Conservation (phyloP, 306 rosid species). For the Gynostemma pentaphyllum region DNA sequence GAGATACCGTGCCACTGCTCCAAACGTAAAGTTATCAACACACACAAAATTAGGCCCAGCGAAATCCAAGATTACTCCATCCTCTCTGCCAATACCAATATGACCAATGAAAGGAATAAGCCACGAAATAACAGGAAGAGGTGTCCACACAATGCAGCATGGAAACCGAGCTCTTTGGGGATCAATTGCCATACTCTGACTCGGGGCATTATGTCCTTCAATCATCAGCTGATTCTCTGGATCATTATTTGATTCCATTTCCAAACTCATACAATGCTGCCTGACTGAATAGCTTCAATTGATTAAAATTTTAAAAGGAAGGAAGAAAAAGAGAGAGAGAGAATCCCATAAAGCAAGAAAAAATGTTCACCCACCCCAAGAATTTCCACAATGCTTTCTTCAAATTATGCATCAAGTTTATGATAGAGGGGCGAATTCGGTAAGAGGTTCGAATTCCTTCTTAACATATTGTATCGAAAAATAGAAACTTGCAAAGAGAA, state of each 20-base stretch:
- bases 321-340: too few species aligned
- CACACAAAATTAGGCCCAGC: constrained; percentile 92
- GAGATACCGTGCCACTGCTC: constrained; percentile 68
- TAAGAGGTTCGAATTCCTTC: too few species aligned
- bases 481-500: too few species aligned
- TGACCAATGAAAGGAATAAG: constrained; percentile 89
- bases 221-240: constrained; percentile 34
- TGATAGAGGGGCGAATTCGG: too few species aligned
- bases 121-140: constrained; percentile 93
- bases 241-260: constrained; percentile 52
- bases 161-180: constrained; percentile 74
- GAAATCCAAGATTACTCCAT: constrained; percentile 90
- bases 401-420: too few species aligned
- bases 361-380: too few species aligned
- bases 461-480: too few species aligned
- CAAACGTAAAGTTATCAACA: constrained; percentile 79
- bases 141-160: constrained; percentile 90
- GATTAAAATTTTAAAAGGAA: neutral
- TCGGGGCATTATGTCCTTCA: constrained; percentile 30
- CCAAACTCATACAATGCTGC: constrained; percentile 16
- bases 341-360: too few species aligned
- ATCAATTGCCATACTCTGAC: constrained; percentile 50
- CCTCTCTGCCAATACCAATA: constrained; percentile 92
- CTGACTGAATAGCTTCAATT: constrained; percentile 4
- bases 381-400: too few species aligned